Conservation (phyloP, 306 rosid species). For the Mimosa bimucronata region DNA sequence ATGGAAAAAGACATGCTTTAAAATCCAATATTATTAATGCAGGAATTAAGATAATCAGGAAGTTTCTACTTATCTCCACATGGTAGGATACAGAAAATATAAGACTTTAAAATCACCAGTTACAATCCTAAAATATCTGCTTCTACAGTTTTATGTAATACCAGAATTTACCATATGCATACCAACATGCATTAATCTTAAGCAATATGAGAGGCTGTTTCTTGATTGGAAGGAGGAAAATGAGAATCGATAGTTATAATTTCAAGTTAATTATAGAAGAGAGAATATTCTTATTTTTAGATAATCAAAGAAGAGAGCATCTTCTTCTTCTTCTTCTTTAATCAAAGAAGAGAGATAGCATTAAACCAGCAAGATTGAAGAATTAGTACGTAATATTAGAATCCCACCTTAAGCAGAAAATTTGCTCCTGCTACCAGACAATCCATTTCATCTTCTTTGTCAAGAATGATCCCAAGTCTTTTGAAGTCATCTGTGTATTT, state of each 20-base stretch:
- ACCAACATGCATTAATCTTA: constrained; percentile 6
- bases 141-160: not conserved
- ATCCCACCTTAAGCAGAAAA: constrained; percentile 90
- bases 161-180: constrained; percentile 9
- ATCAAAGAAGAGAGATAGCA: constrained; percentile 21
- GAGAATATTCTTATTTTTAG: not conserved
- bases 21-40: not conserved
- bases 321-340: not conserved
- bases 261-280: constrained; percentile 28
- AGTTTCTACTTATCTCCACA: constrained; percentile 3
- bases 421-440: constrained; percentile 97
- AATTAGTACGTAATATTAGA: constrained; percentile 30
- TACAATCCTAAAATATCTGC: not conserved
- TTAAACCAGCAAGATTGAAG: constrained; percentile 21
- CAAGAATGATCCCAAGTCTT: constrained; percentile 73
- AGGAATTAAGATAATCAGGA: not conserved
- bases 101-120: not conserved
- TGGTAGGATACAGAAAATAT: not conserved
- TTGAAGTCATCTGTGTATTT: constrained; percentile 78
- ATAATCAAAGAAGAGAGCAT: constrained; percentile 26
- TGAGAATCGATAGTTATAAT: constrained; percentile 5
- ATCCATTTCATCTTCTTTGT: constrained; percentile 96
- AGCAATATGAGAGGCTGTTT: constrained; percentile 12
- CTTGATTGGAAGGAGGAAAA: constrained; percentile 23
- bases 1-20: not conserved